Conservation (phyloP, 2,329 filamentous ascomycete genomes). For the Celoporthe dispersa region DNA sequence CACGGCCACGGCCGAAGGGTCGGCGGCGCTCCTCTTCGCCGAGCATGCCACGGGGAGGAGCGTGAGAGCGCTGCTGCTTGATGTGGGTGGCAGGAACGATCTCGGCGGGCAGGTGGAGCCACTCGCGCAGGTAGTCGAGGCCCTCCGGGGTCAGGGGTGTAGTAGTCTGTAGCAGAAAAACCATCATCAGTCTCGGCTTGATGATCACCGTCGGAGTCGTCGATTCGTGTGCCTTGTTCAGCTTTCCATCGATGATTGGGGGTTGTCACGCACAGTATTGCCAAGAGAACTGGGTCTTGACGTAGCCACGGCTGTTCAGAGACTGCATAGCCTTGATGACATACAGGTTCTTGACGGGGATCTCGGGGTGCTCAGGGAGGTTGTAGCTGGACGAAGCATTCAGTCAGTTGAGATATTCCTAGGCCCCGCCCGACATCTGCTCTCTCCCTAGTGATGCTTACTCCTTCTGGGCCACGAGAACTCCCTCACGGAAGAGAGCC, state of each 20-base stretch:
- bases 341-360: slow-evolving; percentile 99
- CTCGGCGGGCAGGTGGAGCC: slow-evolving; percentile 99
- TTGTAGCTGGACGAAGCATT: slow-evolving; percentile 66
- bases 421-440: background rate
- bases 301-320: slow-evolving; percentile 94
- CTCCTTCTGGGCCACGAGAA: slow-evolving; percentile 98
- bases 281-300: slow-evolving; percentile 99
- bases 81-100: slow-evolving; percentile 99
- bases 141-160: slow-evolving; percentile 99
- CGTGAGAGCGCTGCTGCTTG: slow-evolving; percentile 99
- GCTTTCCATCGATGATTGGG: slow-evolving; percentile 1
- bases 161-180: slow-evolving; percentile 70
- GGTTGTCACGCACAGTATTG: slow-evolving; percentile 69
- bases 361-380: slow-evolving; percentile 94
- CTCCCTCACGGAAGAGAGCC: slow-evolving; percentile 86
- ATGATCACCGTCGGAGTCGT: background rate
- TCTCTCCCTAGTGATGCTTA: slow-evolving; percentile 25
- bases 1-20: slow-evolving; percentile 73
- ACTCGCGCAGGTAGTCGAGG: slow-evolving; percentile 99
- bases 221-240: background rate
- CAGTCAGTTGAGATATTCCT: slow-evolving; percentile 18
- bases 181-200: slow-evolving; percentile 8
- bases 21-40: slow-evolving; percentile 80
- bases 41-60: slow-evolving; percentile 98
- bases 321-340: slow-evolving; percentile 99